A percentile compares a stretch with the other conserved stretches of the same genome.
Conservation (phyloP, 257 asterid species). For the Nyctanthes arbortristis region DNA sequence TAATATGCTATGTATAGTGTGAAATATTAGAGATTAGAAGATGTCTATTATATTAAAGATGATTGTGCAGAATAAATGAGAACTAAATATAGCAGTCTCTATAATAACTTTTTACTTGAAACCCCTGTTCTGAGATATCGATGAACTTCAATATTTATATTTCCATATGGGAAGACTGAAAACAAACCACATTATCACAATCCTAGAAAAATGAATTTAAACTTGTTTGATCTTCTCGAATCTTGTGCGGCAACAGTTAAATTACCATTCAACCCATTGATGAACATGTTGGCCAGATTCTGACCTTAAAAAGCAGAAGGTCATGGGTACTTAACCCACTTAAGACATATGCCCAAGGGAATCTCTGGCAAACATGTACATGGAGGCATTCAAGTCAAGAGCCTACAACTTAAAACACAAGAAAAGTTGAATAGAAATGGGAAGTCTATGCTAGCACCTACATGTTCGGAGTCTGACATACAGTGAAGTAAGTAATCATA, state of each 20-base stretch:
- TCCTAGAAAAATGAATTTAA: neutral
- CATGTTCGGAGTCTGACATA: conserved; percentile 60
- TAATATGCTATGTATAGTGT: neutral
- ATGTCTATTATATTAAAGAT: too few species aligned
- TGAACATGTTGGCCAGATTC: neutral
- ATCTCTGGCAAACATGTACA: neutral
- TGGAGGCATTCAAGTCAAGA: neutral
- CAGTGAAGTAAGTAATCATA: conserved; percentile 82
- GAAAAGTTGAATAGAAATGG: neutral
- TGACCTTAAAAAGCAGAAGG: neutral
- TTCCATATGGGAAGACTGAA: neutral
- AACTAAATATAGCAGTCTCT: neutral
- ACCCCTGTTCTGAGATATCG: neutral
- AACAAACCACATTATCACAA: neutral
- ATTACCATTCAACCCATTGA: neutral
- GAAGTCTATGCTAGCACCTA: conserved; percentile 35
- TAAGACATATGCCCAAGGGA: neutral
- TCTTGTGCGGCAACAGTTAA: conserved; percentile 12
- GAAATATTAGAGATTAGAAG: neutral
- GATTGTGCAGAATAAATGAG: neutral
- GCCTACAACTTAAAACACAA: neutral
- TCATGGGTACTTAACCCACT: neutral
- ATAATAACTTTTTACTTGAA: conserved; percentile 6
- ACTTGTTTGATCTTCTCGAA: neutral
- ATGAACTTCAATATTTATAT: neutral